Conservation (phyloP, 192 early-diverging fungal species). For the Coemansia sp. region DNA sequence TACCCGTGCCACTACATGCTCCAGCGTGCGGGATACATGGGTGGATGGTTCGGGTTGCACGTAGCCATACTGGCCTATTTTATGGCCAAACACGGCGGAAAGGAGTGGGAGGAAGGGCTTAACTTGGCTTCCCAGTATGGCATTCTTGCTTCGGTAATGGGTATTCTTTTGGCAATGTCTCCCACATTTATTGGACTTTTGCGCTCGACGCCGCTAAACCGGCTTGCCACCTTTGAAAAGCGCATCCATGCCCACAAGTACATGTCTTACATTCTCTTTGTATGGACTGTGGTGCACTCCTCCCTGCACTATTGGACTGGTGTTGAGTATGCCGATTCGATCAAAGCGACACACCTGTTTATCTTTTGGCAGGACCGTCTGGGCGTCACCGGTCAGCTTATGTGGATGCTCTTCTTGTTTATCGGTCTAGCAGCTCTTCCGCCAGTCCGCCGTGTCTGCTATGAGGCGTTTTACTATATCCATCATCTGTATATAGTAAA, state of each 20-base stretch:
- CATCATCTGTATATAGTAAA: slow-evolving; percentile 78
- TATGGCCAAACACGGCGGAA: slow-evolving; percentile 18
- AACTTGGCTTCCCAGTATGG: slow-evolving; percentile 50
- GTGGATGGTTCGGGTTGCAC: slow-evolving; percentile 42
- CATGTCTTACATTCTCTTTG: slow-evolving; percentile 65
- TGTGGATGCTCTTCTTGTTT: slow-evolving; percentile 65
- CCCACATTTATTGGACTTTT: slow-evolving; percentile 67
- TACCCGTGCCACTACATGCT: slow-evolving; percentile 56
- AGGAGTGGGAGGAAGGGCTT: slow-evolving; percentile 48
- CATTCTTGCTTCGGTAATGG: slow-evolving; percentile 51
- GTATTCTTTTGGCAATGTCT: slow-evolving; percentile 64
- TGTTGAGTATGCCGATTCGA: slow-evolving; percentile 37
- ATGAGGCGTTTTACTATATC: slow-evolving; percentile 81
- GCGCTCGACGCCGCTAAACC: slow-evolving; percentile 60
- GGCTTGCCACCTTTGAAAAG: slow-evolving; percentile 68
- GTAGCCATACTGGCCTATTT: slow-evolving; percentile 43
- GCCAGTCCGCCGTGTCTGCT: slow-evolving; percentile 59
- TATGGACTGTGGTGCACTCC: slow-evolving; percentile 68
- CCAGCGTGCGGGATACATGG: slow-evolving; percentile 52
- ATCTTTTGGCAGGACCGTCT: slow-evolving; percentile 47
- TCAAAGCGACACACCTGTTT: slow-evolving; percentile 20
- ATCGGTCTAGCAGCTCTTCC: slow-evolving; percentile 65
- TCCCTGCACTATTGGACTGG: slow-evolving; percentile 53
- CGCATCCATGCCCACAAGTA: slow-evolving; percentile 76
- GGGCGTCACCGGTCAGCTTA: slow-evolving; percentile 72